A percentile compares a stretch with the other conserved stretches of the same genome.
phyloP scores from a whole-genome alignment of 768 basidiomycete species.

The Pleurotus tuber-regium region DNA sequence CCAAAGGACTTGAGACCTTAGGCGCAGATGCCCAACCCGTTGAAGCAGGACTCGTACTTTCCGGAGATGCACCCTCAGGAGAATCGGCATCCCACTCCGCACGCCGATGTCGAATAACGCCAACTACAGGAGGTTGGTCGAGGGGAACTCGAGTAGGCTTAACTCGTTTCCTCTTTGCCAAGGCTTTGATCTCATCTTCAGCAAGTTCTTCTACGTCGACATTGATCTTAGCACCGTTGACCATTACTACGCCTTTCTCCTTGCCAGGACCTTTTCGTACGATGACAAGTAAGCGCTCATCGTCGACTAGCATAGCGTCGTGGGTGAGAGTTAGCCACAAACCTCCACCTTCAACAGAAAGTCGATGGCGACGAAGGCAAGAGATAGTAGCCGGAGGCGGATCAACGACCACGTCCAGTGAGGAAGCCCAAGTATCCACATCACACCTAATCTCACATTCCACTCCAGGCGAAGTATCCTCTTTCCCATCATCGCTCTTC shows the following conservation, averaged over 20 bases:
- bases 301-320: slow-evolving; percentile 71
- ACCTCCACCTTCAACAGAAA: slow-evolving; percentile 87
- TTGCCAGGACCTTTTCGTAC: slow-evolving; percentile 74
- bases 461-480: slow-evolving; percentile 48
- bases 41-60: slow-evolving; percentile 13
- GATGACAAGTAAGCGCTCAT: slow-evolving; percentile 73
- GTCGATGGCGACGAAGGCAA: slow-evolving; percentile 81
- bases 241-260: slow-evolving; percentile 81
- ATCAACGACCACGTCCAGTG: slow-evolving; percentile 87
- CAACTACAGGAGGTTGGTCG: slow-evolving; percentile 86
- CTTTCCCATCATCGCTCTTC: slow-evolving; percentile 22
- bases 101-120: slow-evolving; percentile 63
- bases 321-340: slow-evolving; percentile 93
- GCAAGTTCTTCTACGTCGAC: slow-evolving; percentile 90
- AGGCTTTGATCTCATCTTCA: slow-evolving; percentile 80
- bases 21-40: slow-evolving; percentile 57
- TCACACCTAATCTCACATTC: slow-evolving; percentile 94
- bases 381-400: slow-evolving; percentile 85
- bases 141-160: slow-evolving; percentile 86
- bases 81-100: slow-evolving; percentile 70
- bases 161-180: slow-evolving; percentile 81
- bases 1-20: slow-evolving; percentile 65
- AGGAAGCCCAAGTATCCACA: slow-evolving; percentile 81
- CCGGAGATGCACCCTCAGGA: slow-evolving; percentile 23
- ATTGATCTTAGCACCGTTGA: slow-evolving; percentile 82